Evolutionary conservation across 2,329 filamentous ascomycete genomes (phyloP).

Genomic region (Microdochium nivale): DNA sequence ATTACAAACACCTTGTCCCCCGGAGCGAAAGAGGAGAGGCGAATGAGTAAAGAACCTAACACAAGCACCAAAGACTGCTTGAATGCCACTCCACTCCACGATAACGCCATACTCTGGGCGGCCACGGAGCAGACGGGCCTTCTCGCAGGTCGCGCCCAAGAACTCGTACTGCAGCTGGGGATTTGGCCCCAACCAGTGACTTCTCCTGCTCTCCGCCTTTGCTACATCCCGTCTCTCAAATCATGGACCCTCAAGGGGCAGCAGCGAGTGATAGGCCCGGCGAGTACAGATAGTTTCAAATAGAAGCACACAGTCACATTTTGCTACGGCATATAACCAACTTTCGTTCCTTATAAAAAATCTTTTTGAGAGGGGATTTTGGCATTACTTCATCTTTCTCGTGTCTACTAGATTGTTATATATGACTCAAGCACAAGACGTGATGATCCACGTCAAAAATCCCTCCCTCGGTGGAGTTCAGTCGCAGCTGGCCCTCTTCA

Average conservation of each 20-base stretch:
- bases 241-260: too few species aligned
- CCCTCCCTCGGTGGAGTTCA: neutral
- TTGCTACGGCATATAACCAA: too few species aligned
- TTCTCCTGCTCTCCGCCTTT: slow-evolving; percentile 23
- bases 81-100: slow-evolving; percentile 16
- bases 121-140: slow-evolving; percentile 16
- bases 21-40: too few species aligned
- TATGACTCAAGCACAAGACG: slow-evolving; percentile 20
- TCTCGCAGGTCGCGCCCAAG: slow-evolving; percentile 12
- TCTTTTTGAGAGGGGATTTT: slow-evolving; percentile 44
- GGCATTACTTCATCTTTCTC: slow-evolving; percentile 41
- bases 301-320: neutral
- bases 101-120: slow-evolving; percentile 25
- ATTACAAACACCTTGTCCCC: too few species aligned
- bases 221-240: too few species aligned
- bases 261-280: too few species aligned
- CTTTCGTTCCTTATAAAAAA: too few species aligned
- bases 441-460: neutral
- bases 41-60: too few species aligned
- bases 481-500: slow-evolving; percentile 5
- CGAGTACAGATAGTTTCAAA: too few species aligned
- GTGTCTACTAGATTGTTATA: slow-evolving; percentile 30
- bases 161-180: slow-evolving; percentile 26
- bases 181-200: slow-evolving; percentile 25
- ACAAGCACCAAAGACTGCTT: too few species aligned